Conservation (phyloP, 148 eudicot genomes). For the Fagopyrum tataricum region DNA sequence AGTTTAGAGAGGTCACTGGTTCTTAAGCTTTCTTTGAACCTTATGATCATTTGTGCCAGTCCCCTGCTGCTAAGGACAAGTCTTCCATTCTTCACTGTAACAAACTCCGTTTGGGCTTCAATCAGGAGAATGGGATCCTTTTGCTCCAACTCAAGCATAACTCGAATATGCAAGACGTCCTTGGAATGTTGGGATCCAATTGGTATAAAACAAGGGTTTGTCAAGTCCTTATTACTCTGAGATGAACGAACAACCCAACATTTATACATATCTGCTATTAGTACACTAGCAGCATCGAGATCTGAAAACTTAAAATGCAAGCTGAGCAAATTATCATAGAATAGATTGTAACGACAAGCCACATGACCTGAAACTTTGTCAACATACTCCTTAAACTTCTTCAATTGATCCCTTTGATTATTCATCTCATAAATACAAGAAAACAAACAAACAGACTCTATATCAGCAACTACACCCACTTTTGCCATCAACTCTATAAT, state of each 20-base stretch:
- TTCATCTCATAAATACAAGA: conserved; percentile 65
- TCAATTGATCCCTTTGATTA: conserved; percentile 69
- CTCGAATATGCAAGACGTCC: conserved; percentile 44
- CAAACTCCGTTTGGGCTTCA: conserved; percentile 38
- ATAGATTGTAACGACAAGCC: conserved; percentile 43
- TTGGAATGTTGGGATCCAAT: conserved; percentile 62
- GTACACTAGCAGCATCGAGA: conserved; percentile 53
- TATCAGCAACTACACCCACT: conserved; percentile 57
- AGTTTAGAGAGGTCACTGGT: conserved; percentile 58
- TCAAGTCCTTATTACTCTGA: conserved; percentile 23
- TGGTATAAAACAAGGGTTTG: conserved; percentile 38
- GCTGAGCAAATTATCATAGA: conserved; percentile 60
- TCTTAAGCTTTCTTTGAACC: conserved; percentile 42
- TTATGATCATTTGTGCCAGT: conserved; percentile 44
- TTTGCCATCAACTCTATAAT: conserved; percentile 70
- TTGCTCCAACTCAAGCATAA: conserved; percentile 48
- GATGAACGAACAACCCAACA: conserved; percentile 20
- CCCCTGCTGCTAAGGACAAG: conserved; percentile 57
- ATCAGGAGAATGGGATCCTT: conserved; percentile 42
- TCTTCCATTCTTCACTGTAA: conserved; percentile 39
- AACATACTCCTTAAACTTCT: conserved; percentile 47
- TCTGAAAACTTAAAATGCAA: conserved; percentile 70
- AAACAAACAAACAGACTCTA: conserved; percentile 47
- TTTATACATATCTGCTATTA: conserved; percentile 48
- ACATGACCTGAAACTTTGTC: conserved; percentile 44